Base-by-base conservation (phyloP, 2,329 filamentous ascomycete species). In the Pseudonectria foliicola region DNA sequence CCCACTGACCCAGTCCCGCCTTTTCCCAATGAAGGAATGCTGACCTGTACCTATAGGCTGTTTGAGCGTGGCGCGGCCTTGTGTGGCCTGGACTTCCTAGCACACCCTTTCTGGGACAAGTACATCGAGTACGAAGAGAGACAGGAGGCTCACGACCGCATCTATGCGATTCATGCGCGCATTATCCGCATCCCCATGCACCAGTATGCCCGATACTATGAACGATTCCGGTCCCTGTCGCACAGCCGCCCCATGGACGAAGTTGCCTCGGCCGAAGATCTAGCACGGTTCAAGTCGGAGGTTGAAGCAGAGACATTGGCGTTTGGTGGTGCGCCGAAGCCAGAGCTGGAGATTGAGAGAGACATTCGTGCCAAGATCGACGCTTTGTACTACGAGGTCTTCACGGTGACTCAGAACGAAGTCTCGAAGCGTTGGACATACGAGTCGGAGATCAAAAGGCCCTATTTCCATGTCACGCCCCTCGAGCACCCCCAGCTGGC, bases 31-130 rank as follows among this genome's bases (percentile, higher is more conserved):
- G 43, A 39, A 37, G 29, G 33, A 18, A 30, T 35, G 40, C 60
- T 63, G 47, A 63, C 53, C 29, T 32, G 14, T n/a, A 12, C 10
- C n/a, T 31, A 27, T 58, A 98, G 92, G 49, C 75, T 96, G 7
- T 96, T 96, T 56, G 90, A 98, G 59, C 85, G 92, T 47, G 92
- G 84, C 43, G 85, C 87, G 18, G 74, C 75, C 21, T 82, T 77
- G 51, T 88, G 95, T 27, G 92, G 92, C 12, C 73, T 96, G 13
- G 92, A 98, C 62, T 98, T 95, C 56, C 72, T 95, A 21, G 83
- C 89, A 3, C 88, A 95, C 57, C 88, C 88, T 1, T 95, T 98
- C 66, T 98, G 92, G 92, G 92, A 98, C 62, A 96, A 95, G 64
- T 98, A 95, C 55, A 78, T 98, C 45, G 92, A 96, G 57, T 96